Evolutionary conservation across 345 rosid species (phyloP), one percentile per base, ranked within the genome.

Genomic region (Turnera subulata): DNA sequence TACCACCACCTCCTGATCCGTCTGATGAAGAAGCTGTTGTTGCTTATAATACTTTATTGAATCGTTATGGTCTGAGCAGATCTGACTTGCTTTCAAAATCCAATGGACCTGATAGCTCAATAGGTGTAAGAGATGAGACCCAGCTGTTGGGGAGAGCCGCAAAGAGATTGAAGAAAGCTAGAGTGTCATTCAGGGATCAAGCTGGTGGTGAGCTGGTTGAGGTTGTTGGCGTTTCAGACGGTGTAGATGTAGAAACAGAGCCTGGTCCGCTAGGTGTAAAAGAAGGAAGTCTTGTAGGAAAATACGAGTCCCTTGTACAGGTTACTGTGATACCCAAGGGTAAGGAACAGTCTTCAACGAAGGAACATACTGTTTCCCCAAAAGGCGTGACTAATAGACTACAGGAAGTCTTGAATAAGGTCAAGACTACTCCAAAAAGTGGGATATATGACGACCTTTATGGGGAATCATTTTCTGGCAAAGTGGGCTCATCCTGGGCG

Each of bases 261-360:
- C 89, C 99, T 33, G 97, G 96, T 73, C 95, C 91, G 0, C 17
- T 80, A 22, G 96, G 91, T 37, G 85, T 92, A 53, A 86, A 76
- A 67, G 98, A 92, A 76, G 98, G 98, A 70, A 89, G 96, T 62
- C 87, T 92, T 12, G 91, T 89, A 53, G 96, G 98, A 53, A 89
- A 89, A 72, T 89, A 92, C 37, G 95, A 84, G 67, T 89, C 95
- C 32, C 85, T 89, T 51, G 88, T 89, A 53, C 93, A 82, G 56
- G 78, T 77, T 19, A 80, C 79, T 13, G 69, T 87, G 55, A 85
- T 89, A 65, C 96, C 95, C 26, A 93, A 82, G 75, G 89, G 95
- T 46, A 80, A 77, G 75, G 84, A 78, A 53, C 76, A 68, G 11
- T 53, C 42, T 11, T 44, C 73, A 6, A 45, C 35, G 16, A 81